These are phyloP conservation scores for Chamaenerion angustifolium DNA, from an alignment of 345 rosid genomes.

Conservation along the genomic window DNA sequence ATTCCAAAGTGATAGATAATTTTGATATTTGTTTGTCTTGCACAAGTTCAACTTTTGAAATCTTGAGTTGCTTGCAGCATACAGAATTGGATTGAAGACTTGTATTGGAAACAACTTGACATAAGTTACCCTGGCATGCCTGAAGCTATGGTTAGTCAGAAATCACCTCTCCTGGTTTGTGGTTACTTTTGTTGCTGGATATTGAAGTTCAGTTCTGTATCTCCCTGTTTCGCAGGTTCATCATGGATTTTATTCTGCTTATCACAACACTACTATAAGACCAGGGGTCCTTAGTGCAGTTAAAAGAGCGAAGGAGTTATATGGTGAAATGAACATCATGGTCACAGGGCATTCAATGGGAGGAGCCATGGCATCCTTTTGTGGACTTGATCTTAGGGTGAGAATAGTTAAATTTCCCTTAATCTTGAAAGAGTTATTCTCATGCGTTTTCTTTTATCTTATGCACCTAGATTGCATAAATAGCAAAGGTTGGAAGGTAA, in stretches of 20 bases:
- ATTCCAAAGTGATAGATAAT: neutral
- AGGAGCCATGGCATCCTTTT: conserved; percentile 89
- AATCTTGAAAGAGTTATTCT: neutral
- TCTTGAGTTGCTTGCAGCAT: conserved; percentile 31
- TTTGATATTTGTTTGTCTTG: neutral
- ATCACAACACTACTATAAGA: conserved; percentile 82
- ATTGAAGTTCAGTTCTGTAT: neutral
- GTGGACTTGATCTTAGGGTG: conserved; percentile 78
- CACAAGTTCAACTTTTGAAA: neutral
- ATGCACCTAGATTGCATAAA: conserved; percentile 1
- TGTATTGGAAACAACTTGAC: conserved; percentile 93
- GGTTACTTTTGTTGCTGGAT: neutral
- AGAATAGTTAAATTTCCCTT: conserved; percentile 1
- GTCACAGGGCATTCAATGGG: conserved; percentile 99
- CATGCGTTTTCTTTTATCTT: neutral
- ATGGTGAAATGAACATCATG: conserved; percentile 56
- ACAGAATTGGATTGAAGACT: conserved; percentile 88
- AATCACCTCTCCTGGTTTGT: neutral
- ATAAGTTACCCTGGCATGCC: conserved; percentile 84
- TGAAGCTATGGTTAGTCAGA: conserved; percentile 66
- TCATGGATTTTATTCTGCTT: conserved; percentile 84
- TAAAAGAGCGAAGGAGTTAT: conserved; percentile 34
- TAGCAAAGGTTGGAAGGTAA: too few relatives aligned
- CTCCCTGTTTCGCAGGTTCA: conserved; percentile 42
- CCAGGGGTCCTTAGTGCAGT: conserved; percentile 62